Evolutionary conservation across 371 early-diverging fungal genomes (phyloP).

Genomic region (Nematocida minor): DNA sequence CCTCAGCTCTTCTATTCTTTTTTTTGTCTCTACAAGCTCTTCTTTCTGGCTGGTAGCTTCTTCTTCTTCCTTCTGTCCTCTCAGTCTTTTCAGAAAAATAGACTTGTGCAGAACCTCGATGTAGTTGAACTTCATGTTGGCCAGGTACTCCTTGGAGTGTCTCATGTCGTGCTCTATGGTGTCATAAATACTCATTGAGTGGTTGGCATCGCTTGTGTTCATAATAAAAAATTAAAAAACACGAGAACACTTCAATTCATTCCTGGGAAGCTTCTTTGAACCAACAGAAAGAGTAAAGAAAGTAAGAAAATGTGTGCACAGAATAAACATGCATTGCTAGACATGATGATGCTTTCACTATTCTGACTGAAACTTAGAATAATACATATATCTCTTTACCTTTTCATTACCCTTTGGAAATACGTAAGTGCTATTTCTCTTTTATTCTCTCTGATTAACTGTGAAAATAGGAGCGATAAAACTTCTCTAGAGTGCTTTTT

Average conservation of each 20-base stretch:
- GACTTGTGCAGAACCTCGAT: slow-evolving; percentile 45
- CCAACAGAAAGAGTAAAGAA: no score
- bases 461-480: no score
- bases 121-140: slow-evolving; percentile 49
- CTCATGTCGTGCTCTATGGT: slow-evolving; percentile 50
- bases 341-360: no score
- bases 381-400: no score
- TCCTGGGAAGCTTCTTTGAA: no score
- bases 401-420: neutral
- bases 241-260: no score
- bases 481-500: no score
- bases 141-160: slow-evolving; percentile 48
- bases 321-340: no score
- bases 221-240: slow-evolving; percentile 28
- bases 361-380: no score
- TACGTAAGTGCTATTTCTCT: neutral
- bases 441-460: no score
- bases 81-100: slow-evolving; percentile 36
- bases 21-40: neutral
- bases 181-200: slow-evolving; percentile 23
- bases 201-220: neutral
- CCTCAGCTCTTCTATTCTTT: slow-evolving; percentile 14
- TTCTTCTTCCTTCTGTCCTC: neutral
- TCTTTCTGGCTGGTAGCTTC: neutral
- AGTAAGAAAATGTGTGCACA: no score